Evolutionary conservation across 495 filamentous ascomycete species (phyloP), one percentile per base, ranked within the genome.

Genomic region (Talaromyces ruber): DNA sequence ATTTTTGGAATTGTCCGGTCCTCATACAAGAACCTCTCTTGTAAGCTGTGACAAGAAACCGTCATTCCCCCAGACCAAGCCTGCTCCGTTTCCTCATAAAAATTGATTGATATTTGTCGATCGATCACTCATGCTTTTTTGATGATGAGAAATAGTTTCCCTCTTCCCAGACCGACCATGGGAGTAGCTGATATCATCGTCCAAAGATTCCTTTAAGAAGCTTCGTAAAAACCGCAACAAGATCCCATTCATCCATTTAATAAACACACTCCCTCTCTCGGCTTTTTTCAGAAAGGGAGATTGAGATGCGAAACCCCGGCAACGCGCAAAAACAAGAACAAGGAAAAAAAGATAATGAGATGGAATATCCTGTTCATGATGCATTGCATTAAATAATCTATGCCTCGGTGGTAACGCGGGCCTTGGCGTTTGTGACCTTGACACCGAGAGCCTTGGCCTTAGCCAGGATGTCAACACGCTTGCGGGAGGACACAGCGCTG

Each of bases 351-450:
- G 56, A 62, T 21, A 55, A 55, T 16, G 14, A n/a, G 57, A 45
- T 16, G n/a, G 25, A 62, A 47, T 56, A 62, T 37, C 30, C 37
- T 62, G 24, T 62, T 43, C 43, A 62, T 32, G 39, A 63, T 29
- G 56, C 55, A 58, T 52, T 47, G 55, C 66, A 69, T 65, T 69
- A 66, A 73, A 26, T 26, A 34, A 76, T 75, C 86, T 93, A 98
- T 72, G 93, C 88, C 85, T 98, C 95, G 68, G 91, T 94, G 67
- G 93, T 95, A 75, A 98, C 90, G 83, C 91, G 92, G 71, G 93
- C 95, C 88, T 96, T 97, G 76, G 92, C 79, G 83, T 98, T 98
- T 76, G 94, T 98, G 75, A 98, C 92, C 88, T 98, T 98, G 73
- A 98, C 94, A 70, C 81, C 89, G 75, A 98, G 81, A 78, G 96